Evolutionary conservation across 352 stramenopile genomes (phyloP).

Genomic region (Stramenopiles sp.): DNA sequence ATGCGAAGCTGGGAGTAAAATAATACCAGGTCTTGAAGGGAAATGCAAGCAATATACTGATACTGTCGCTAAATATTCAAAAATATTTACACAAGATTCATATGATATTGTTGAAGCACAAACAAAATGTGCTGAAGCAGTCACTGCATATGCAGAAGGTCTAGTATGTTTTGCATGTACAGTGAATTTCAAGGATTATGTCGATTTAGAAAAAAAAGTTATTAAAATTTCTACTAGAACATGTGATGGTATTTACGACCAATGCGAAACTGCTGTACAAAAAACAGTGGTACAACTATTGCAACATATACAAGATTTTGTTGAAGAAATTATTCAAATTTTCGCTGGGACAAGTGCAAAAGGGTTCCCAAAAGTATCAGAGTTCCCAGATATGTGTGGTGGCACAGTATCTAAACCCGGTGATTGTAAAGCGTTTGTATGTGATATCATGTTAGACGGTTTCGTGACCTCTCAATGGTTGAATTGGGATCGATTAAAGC

Average conservation of each 20-base stretch:
- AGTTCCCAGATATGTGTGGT: background rate
- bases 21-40: background rate
- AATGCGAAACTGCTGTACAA: background rate
- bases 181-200: background rate
- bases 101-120: background rate
- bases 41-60: background rate
- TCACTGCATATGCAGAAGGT: background rate
- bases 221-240: background rate
- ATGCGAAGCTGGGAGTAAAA: background rate
- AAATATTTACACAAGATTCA: background rate
- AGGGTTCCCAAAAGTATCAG: background rate
- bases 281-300: background rate
- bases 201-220: background rate
- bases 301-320: background rate
- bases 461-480: background rate
- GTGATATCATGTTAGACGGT: background rate
- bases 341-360: background rate
- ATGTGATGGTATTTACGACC: background rate
- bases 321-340: background rate
- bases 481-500: background rate
- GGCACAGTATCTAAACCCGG: background rate
- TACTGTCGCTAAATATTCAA: background rate
- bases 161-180: background rate
- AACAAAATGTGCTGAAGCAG: background rate
- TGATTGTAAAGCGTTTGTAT: background rate